Base-by-base conservation (phyloP, 2,329 filamentous ascomycete species). In the Verticillium dahliae region DNA sequence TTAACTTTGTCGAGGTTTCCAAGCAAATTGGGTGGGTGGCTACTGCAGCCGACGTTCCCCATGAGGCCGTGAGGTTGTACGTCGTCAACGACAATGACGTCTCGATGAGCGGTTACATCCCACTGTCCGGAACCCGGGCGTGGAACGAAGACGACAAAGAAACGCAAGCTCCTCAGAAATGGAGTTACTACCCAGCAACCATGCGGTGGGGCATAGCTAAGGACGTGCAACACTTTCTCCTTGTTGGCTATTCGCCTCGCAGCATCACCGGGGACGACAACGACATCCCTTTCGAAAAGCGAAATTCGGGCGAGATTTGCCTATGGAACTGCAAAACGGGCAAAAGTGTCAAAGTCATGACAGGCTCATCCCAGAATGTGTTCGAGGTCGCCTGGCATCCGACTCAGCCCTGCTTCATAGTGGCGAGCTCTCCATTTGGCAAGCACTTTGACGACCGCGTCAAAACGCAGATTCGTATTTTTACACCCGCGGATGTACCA, bases 351-450 rank as follows among this genome's bases (percentile, higher is more conserved):
- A 76, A 74, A 4, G 76, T 88, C 3, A 72, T 77, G 22, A 80
- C 81, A 3, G 81, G 78, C 1, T 80, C 80, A 0, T 80, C 79
- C 0, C 80, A 84, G 56, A 88, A 89, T 61, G 83, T 88, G 1
- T 89, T 89, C 55, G 86, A 89, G 67, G 82, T 88, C 1, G 74
- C 79, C 0, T 89, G 86, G 86, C 86, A 89, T 67, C 85, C 86
- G 0, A 76, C 69, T 0, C 74, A 81, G 56, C 72, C 76, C 2
- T 75, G 76, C 27, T 88, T 88, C 65, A 73, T 85, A 5, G 84
- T 79, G 4, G 85, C 85, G 1, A 87, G 84, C 0, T 83, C 85
- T 0, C 82, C 83, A 0, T 75, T 73, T 9, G 78, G 79, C 13
- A 70, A 75, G n/a, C 75, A 77, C 38, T 68, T 77, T 4, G 78